Base-by-base conservation (phyloP, 805 yeast genomes). In the Aciculoconidium aculeatum region DNA sequence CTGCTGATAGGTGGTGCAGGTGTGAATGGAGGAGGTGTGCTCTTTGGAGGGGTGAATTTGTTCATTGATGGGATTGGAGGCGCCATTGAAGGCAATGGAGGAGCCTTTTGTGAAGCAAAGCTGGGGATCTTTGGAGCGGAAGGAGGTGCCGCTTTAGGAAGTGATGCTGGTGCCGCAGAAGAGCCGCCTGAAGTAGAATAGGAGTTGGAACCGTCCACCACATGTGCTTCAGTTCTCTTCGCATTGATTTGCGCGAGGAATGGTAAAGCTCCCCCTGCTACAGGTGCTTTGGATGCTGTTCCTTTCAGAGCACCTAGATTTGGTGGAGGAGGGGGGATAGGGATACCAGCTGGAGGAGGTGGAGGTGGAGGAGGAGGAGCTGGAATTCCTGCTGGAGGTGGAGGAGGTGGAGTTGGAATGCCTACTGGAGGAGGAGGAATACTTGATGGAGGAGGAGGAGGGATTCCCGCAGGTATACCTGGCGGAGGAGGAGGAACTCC, bases 241-340 rank as follows among this genome's bases (percentile, higher is more conserved):
- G 58, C 63, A 41, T 68, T 70, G 30, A 72, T 71, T 35, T 72
- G 70, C 4, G 70, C 65, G 8, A 72, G 51, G 43, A 71, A 70
- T 4, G 77, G 76, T 11, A 70, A 44, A 2, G 29, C 34, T 1
- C 70, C 65, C 3, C 67, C 70, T 7, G 47, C 40, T 5, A 47
- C 50, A 44, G 32, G 44, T 21, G 21, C 52, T 35, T 32, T 54
- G 7, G 35, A 11, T 14, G 21, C 27, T 7, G 38, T 27, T 37
- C 28, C 35, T 25, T 37, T 30, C 23, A 17, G 36, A 30, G 41
- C 15, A 7, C 52, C 35, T 19, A 20, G 15, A 11, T 13, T 21
- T 16, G 32, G 12, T 10, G 36, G 24, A 5, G 35, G 30, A 4
- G 37, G 32, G 8, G 37, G 37, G 4, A 42, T 28, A 26, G 49